Base-by-base conservation (phyloP, 2,329 filamentous ascomycete species). In the Aureobasidium uvarum region DNA sequence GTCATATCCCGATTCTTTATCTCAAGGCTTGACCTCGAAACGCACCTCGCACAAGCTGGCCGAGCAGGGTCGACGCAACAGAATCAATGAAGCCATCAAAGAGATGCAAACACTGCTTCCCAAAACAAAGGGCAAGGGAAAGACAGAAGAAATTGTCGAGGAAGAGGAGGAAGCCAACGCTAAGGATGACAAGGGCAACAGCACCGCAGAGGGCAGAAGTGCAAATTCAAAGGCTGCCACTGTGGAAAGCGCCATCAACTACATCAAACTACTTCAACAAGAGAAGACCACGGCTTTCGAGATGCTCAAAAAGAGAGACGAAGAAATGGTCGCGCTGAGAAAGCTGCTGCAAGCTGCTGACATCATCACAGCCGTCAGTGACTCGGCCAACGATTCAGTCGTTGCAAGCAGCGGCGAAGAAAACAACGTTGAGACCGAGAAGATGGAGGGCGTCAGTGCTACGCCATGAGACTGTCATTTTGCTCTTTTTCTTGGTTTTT, bases 31-130 rank as follows among this genome's bases (percentile, higher is more conserved):
- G 31, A 97, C 93, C 0, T 96, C 92, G 3, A 99, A 99, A 80
- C 89, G 94, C 62, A 98, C 95, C 1, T 96, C 92, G 50, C 95
- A 99, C 80, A 99, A 99, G 78, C 91, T 99, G 70, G 95, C 95
- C 20, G 95, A 99, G 78, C 95, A 99, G 79, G 95, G 95, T 7
- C 87, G 95, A 55, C 84, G 95, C 66, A 98, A 99, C 74, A 87
- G 95, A 55, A 98, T 99, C 78, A 99, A 99, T 75, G 90, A 88
- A 63, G 95, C 95, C 0, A 81, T 99, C 25, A 91, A 94, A 71
- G 90, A 97, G 75, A 96, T 99, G 76, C 92, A 95, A 59, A 84
- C 87, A 0, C 81, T 99, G 2, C 81, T 99, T n/a, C 94, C 95
- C 0, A 60, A 62, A 31, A 76, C 81, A 0, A 78, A 70, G 67